Conservation (phyloP, 2,329 filamentous ascomycete genomes). For the Sporothrix luriei region DNA sequence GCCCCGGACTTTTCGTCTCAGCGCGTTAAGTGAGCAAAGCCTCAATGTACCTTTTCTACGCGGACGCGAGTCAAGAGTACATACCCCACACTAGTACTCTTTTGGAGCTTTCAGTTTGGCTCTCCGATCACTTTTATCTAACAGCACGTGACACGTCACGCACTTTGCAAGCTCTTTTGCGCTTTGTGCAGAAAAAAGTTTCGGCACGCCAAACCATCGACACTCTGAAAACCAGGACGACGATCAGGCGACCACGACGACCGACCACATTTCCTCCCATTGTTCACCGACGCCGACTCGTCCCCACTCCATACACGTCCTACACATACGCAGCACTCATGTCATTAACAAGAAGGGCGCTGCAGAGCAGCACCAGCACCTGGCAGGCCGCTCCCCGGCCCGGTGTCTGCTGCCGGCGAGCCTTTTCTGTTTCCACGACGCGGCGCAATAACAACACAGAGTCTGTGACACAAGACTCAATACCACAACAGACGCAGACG, state of each 20-base stretch:
- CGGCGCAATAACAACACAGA: not conserved
- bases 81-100: not conserved
- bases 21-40: conserved; percentile 1
- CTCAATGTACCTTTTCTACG: not conserved
- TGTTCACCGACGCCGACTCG: not conserved
- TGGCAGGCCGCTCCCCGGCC: not conserved
- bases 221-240: not conserved
- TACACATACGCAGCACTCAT: conserved; percentile 8
- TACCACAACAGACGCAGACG: conserved; percentile 15
- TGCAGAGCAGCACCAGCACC: conserved; percentile 39
- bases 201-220: conserved; percentile 12
- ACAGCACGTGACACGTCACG: conserved; percentile 29
- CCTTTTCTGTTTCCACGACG: not conserved
- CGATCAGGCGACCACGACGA: conserved; percentile 18
- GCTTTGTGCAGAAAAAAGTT: conserved; percentile 28
- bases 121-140: not conserved
- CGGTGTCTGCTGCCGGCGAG: conserved; percentile 19
- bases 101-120: not conserved
- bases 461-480: not conserved
- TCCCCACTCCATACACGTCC: not conserved
- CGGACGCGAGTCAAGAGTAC: not conserved
- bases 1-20: conserved; percentile 19
- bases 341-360: conserved; percentile 38
- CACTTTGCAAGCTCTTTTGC: not conserved
- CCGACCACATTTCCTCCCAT: not conserved